Base-by-base conservation (phyloP, 495 filamentous ascomycete species). In the Penicillium longicatenatum region DNA sequence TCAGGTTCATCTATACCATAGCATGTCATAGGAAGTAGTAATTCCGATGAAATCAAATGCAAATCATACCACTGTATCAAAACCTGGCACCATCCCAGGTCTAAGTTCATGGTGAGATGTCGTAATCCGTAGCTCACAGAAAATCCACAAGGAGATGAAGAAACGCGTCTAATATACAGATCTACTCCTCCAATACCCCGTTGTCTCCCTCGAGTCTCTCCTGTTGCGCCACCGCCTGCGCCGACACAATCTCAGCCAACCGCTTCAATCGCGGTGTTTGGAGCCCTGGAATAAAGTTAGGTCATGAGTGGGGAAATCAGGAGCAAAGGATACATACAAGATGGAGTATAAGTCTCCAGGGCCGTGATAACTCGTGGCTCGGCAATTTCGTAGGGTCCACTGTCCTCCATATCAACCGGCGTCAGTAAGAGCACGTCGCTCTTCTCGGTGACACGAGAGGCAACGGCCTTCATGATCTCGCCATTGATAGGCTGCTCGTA, bases 401-500 rank as follows among this genome's bases (percentile, higher is more conserved):
- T 96, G 73, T 99, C 95, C 56, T 99, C 95, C 94, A 98, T 97
- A 70, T 99, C 95, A 50, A 99, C 91, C 33, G 95, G 91, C 33
- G 89, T 86, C 50, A 99, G 79, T 33, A 98, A 84, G 41, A 99
- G 84, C 17, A 97, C 92, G 64, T 98, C 93, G 66, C 90, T 93
- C 87, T 99, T 98, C 78, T 99, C 95, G 1, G 93, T 98, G 42
- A 99, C 95, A 47, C 93, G 84, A 29, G 91, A 96, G 8, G 95
- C 95, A 37, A 99, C 95, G 16, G 95, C 95, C 75, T 98, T 98
- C 95, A 99, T 98, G 68, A 99, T 99, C 66, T 99, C 95, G 67
- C 93, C 93, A 59, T 99, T 98, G 72, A 99, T 99, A 31, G 95
- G 95, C 73, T 97, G 93, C 74, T 99, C 95, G 71, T 99, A 99